These are phyloP conservation scores for Calonectria ilicicola DNA, from an alignment of 2,329 filamentous ascomycete species.

Conservation along the genomic window DNA sequence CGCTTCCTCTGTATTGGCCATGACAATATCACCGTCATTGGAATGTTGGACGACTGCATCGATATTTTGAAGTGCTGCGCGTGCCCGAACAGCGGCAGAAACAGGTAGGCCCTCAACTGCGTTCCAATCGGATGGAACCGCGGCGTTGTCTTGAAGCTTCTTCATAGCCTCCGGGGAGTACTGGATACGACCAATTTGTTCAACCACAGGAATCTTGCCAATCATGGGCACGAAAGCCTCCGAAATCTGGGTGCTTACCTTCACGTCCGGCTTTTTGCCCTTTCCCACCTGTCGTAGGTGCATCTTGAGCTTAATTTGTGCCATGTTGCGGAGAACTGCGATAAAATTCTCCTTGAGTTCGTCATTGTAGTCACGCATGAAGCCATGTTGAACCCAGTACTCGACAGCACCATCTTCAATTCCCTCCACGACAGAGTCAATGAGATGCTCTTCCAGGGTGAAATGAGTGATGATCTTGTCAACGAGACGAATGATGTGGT, in stretches of 20 bases:
- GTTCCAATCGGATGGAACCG: slow-evolving; percentile 14
- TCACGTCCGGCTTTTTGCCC: neutral
- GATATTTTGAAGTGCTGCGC: neutral
- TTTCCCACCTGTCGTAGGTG: neutral
- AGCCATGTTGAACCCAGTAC: slow-evolving; percentile 40
- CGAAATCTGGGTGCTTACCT: neutral
- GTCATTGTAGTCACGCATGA: slow-evolving; percentile 36
- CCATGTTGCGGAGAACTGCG: slow-evolving; percentile 36
- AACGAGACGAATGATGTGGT: slow-evolving; percentile 19
- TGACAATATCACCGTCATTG: neutral
- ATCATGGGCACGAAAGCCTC: neutral
- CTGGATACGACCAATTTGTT: slow-evolving; percentile 20
- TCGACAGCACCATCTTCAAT: slow-evolving; percentile 43
- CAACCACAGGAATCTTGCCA: neutral
- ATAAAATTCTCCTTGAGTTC: slow-evolving; percentile 38
- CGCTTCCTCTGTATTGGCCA: slow-evolving; percentile 9
- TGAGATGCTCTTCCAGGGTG: slow-evolving; percentile 6
- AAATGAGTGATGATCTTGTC: slow-evolving; percentile 22
- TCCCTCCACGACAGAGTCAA: slow-evolving; percentile 31
- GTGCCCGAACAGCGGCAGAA: neutral
- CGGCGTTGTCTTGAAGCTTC: slow-evolving; percentile 4
- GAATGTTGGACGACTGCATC: neutral
- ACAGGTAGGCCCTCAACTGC: slow-evolving; percentile 8
- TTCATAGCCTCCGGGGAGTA: slow-evolving; percentile 26
- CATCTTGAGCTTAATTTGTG: slow-evolving; percentile 38